Evolutionary conservation across 306 rosid species (phyloP).

Genomic region (Acacia confusa): DNA sequence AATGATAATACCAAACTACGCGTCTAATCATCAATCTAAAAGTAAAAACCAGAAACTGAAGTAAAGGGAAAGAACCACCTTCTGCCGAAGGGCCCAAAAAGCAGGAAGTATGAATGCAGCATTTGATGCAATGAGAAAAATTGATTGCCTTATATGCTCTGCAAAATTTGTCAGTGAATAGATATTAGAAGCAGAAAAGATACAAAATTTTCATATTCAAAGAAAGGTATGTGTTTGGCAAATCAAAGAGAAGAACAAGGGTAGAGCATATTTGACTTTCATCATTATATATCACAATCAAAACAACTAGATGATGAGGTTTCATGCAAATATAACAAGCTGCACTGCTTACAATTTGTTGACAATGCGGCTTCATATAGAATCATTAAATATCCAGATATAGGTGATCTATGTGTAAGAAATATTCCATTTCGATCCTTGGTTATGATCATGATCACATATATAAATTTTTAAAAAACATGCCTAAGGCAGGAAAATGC

Average conservation of each 20-base stretch:
- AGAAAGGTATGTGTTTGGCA: slow-evolving; percentile 20
- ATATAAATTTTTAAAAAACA: too few relatives aligned
- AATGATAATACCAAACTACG: not conserved
- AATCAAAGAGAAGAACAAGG: slow-evolving; percentile 8
- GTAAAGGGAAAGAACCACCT: slow-evolving; percentile 48
- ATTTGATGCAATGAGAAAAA: slow-evolving; percentile 82
- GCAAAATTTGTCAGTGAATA: slow-evolving; percentile 28
- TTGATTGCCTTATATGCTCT: slow-evolving; percentile 83
- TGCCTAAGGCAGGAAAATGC: not conserved
- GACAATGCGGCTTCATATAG: not conserved
- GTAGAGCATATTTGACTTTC: not conserved
- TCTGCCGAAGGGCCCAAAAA: slow-evolving; percentile 82
- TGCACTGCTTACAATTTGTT: not conserved
- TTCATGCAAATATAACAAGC: not conserved
- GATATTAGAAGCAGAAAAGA: not conserved
- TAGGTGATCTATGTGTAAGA: not conserved
- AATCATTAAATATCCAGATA: not conserved
- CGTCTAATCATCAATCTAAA: not conserved
- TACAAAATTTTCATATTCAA: not conserved
- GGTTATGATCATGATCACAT: not conserved
- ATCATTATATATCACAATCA: not conserved
- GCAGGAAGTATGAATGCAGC: slow-evolving; percentile 92
- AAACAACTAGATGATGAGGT: not conserved
- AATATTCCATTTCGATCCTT: not conserved
- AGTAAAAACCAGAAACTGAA: not conserved